These are phyloP conservation scores for Entamoeba dispar DNA, from an alignment of 208 protist genomes.

Conservation along the genomic window DNA sequence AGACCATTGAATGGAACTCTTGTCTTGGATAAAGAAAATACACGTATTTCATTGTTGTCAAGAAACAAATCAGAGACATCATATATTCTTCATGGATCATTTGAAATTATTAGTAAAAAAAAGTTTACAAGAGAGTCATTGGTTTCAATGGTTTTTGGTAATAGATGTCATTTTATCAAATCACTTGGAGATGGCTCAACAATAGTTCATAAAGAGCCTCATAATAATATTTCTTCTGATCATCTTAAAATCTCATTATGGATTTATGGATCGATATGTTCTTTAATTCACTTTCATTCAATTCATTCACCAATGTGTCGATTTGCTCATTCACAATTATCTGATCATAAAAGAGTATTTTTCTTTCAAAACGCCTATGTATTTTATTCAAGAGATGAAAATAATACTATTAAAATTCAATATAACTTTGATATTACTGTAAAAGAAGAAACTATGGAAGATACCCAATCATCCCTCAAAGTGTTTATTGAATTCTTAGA, in stretches of 20 bases:
- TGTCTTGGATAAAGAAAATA: not conserved
- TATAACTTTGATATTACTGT: not conserved
- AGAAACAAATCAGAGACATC: not conserved
- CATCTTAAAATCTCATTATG: not conserved
- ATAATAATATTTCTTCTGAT: not conserved
- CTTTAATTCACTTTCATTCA: not conserved
- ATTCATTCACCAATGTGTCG: not conserved
- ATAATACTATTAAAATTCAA: not conserved
- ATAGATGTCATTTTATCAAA: not conserved
- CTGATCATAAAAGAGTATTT: not conserved
- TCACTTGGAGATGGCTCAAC: not conserved
- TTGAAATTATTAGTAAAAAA: not conserved
- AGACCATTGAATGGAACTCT: not conserved
- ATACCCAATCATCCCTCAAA: too few species aligned
- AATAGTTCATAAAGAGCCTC: not conserved
- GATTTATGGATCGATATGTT: not conserved
- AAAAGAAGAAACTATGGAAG: not conserved
- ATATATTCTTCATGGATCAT: not conserved
- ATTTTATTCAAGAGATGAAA: not conserved
- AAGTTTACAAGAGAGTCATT: not conserved
- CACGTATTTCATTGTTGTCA: not conserved
- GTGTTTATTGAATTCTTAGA: too few species aligned
- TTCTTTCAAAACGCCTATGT: not conserved
- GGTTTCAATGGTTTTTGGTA: not conserved
- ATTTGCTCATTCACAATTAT: not conserved